Conservation (phyloP, 1,139 yeast genomes). For the Scheffersomyces stambukii region DNA sequence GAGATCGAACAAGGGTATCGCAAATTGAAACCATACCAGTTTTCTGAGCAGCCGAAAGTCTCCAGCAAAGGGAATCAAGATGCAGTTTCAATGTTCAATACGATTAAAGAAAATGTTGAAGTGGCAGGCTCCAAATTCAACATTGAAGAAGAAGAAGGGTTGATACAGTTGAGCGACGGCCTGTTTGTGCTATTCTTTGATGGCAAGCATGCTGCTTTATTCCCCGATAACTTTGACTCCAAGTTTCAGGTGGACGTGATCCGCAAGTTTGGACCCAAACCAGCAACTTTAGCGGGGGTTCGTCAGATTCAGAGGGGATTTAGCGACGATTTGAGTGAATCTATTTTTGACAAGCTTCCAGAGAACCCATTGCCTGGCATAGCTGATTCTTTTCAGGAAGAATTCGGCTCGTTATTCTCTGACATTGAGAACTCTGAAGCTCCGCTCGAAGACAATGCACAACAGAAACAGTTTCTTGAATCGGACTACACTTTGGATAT, state of each 20-base stretch:
- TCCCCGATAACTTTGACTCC: conserved; percentile 32
- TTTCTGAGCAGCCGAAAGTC: conserved; percentile 12
- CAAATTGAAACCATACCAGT: conserved; percentile 27
- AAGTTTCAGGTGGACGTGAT: conserved; percentile 36
- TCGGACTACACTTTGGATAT: conserved; percentile 46
- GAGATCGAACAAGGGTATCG: conserved; percentile 58
- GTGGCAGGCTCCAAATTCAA: conserved; percentile 1
- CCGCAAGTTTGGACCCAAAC: conserved; percentile 31
- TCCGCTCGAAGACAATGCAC: conserved; percentile 5
- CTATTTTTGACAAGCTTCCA: conserved; percentile 27
- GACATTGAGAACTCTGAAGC: conserved; percentile 3
- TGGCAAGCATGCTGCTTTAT: conserved; percentile 31
- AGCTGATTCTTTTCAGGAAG: conserved; percentile 29
- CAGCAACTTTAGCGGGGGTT: conserved; percentile 32
- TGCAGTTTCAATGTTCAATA: conserved; percentile 20
- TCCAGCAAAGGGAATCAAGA: conserved; percentile 13
- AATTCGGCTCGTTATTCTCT: conserved; percentile 19
- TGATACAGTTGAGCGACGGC: conserved; percentile 27
- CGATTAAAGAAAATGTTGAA: conserved; percentile 8
- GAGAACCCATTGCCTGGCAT: conserved; percentile 25
- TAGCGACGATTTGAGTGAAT: conserved; percentile 23
- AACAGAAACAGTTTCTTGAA: conserved; percentile 34
- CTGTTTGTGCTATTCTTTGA: conserved; percentile 30
- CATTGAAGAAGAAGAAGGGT: conserved; percentile 15
- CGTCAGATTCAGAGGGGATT: conserved; percentile 37